These are phyloP conservation scores for Thermomucor indicae-seudaticae DNA, from an alignment of 371 early-diverging fungal genomes.

Conservation along the genomic window DNA sequence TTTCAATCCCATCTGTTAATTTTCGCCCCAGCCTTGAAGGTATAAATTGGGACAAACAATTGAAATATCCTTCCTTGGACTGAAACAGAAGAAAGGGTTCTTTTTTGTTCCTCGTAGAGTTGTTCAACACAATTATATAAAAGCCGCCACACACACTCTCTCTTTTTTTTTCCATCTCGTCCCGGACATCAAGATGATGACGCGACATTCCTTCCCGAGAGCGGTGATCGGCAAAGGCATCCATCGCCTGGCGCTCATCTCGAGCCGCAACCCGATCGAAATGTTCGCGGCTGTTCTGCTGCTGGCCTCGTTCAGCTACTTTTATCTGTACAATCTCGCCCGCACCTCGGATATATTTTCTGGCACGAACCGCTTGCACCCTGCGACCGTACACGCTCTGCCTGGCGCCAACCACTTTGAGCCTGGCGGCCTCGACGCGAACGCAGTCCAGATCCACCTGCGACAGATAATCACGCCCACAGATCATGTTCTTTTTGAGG, in stretches of 20 bases:
- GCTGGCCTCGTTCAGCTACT: conserved; percentile 72
- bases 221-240: conserved; percentile 20
- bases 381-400: conserved; percentile 48
- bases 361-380: conserved; percentile 48
- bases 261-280: conserved; percentile 74
- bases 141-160: too few relatives aligned
- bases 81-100: too few relatives aligned
- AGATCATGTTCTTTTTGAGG: conserved; percentile 31
- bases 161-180: too few relatives aligned
- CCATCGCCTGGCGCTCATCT: conserved; percentile 19
- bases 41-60: too few relatives aligned
- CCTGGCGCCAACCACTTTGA: conserved; percentile 28
- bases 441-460: conserved; percentile 48
- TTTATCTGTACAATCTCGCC: conserved; percentile 72
- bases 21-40: too few relatives aligned
- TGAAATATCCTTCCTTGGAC: too few relatives aligned
- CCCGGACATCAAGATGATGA: too few relatives aligned
- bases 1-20: too few relatives aligned
- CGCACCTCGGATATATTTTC: conserved; percentile 69
- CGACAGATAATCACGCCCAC: conserved; percentile 53
- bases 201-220: too few relatives aligned
- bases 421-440: conserved; percentile 32
- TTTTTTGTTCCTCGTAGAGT: too few relatives aligned
- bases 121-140: too few relatives aligned
- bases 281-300: conserved; percentile 71